These are phyloP conservation scores for Coemansia sp. DNA, from an alignment of 192 early-diverging fungal genomes.

Conservation along the genomic window DNA sequence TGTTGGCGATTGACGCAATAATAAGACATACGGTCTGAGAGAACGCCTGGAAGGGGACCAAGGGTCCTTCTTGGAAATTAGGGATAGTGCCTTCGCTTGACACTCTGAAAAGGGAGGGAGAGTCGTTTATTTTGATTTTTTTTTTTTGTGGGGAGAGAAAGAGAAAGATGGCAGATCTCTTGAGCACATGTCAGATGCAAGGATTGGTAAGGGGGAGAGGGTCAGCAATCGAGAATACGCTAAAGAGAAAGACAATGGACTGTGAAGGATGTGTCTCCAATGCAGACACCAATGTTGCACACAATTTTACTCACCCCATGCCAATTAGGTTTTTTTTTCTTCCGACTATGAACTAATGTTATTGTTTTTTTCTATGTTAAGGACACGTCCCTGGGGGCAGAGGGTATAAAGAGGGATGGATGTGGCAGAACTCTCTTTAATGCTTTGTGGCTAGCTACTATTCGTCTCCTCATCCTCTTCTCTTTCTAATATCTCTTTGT, in stretches of 20 bases:
- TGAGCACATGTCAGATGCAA: slow-evolving; percentile 6
- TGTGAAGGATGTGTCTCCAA: background rate
- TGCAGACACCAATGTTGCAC: background rate
- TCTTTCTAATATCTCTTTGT: slow-evolving; percentile 12
- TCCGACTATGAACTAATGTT: background rate
- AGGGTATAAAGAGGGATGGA: slow-evolving; percentile 4
- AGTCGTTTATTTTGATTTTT: background rate
- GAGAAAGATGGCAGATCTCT: slow-evolving; percentile 1
- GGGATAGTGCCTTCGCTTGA: background rate
- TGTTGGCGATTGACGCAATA: background rate
- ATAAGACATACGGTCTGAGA: background rate
- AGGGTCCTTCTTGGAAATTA: slow-evolving; percentile 4
- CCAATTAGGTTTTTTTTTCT: background rate
- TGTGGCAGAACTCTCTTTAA: slow-evolving; percentile 2
- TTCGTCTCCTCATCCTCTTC: background rate
- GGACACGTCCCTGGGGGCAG: background rate
- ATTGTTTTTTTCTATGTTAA: background rate
- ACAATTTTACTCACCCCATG: background rate
- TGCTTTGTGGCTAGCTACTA: background rate
- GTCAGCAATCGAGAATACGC: slow-evolving; percentile 4
- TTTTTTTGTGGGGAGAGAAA: background rate
- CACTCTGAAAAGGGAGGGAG: background rate
- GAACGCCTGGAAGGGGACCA: background rate
- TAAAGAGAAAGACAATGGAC: background rate
- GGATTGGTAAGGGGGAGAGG: background rate